phyloP scores from a whole-genome alignment of 31 red algal species.

The Bonnemaisonia californica region DNA sequence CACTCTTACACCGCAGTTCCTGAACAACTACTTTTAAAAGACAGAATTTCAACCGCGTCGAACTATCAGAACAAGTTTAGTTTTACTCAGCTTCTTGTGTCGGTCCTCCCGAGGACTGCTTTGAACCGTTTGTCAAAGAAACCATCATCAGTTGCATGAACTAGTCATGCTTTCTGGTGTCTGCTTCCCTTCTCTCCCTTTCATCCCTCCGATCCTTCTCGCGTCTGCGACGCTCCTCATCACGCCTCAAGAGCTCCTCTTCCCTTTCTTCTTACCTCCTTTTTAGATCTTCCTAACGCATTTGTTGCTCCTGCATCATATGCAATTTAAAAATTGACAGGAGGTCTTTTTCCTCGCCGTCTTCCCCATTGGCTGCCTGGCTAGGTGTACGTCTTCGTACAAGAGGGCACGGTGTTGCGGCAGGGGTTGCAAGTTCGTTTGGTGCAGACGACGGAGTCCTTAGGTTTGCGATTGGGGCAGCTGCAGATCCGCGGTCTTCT shows the following conservation, averaged over 20 bases:
- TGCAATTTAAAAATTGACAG: too few species aligned
- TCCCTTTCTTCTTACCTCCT: constrained; percentile 10
- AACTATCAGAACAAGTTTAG: neutral
- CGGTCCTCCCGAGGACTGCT: neutral
- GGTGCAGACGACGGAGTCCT: too few species aligned
- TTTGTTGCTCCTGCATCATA: too few species aligned
- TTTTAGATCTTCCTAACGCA: neutral
- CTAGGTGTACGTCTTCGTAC: too few species aligned
- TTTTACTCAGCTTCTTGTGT: neutral
- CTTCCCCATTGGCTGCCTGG: too few species aligned
- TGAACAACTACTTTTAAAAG: neutral
- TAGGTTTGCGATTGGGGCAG: too few species aligned
- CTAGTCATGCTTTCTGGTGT: neutral
- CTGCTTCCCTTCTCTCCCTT: neutral
- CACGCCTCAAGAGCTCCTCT: too few species aligned
- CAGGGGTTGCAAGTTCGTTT: too few species aligned
- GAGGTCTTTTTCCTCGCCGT: too few species aligned
- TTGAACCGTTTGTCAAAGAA: neutral
- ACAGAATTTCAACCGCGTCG: too few species aligned
- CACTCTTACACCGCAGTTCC: neutral
- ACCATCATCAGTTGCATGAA: neutral
- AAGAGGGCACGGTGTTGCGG: too few species aligned
- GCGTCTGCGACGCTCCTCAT: neutral
- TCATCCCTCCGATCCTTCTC: constrained; percentile 3
- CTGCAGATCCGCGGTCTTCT: too few species aligned